These are phyloP conservation scores for Clarireedia homoeocarpa DNA, from an alignment of 2,329 filamentous ascomycete species.

Conservation along the genomic window DNA sequence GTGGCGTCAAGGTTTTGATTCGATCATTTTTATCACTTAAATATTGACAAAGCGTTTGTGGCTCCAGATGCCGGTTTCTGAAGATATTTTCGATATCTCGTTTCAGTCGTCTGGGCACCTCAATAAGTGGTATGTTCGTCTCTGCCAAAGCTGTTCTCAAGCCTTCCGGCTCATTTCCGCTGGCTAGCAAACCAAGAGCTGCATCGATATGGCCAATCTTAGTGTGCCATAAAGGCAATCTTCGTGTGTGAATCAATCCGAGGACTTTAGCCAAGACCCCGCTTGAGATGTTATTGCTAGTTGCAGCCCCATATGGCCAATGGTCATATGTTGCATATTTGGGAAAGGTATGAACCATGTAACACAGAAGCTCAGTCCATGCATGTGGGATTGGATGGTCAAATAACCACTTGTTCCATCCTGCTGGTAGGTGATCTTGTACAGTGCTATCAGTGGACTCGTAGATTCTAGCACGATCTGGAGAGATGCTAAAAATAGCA, in stretches of 20 bases:
- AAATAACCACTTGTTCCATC: slow-evolving; percentile 29
- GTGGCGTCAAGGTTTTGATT: slow-evolving; percentile 7
- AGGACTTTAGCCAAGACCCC: slow-evolving; percentile 13
- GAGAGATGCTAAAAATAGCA: slow-evolving; percentile 29
- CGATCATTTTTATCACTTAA: slow-evolving; percentile 3
- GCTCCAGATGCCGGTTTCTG: slow-evolving; percentile 4
- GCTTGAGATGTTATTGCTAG: slow-evolving; percentile 10
- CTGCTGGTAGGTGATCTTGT: slow-evolving; percentile 19
- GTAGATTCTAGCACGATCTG: slow-evolving; percentile 28
- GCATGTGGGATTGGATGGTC: slow-evolving; percentile 18
- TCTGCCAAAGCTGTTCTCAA: slow-evolving; percentile 18
- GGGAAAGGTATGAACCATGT: slow-evolving; percentile 10
- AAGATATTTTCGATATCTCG: slow-evolving; percentile 11
- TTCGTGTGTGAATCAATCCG: slow-evolving; percentile 11
- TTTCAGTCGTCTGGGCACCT: slow-evolving; percentile 15
- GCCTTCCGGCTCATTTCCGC: slow-evolving; percentile 4
- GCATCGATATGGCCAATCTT: slow-evolving; percentile 14
- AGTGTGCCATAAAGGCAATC: slow-evolving; percentile 18
- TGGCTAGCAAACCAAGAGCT: slow-evolving; percentile 11
- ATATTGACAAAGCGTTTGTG: slow-evolving; percentile 12
- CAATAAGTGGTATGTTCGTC: slow-evolving; percentile 19
- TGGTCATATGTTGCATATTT: slow-evolving; percentile 10
- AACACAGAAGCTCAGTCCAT: slow-evolving; percentile 22
- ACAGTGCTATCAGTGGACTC: slow-evolving; percentile 17
- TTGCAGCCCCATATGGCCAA: slow-evolving; percentile 15